phyloP scores from a whole-genome alignment of 345 rosid genomes.

The Populus ilicifolia region DNA sequence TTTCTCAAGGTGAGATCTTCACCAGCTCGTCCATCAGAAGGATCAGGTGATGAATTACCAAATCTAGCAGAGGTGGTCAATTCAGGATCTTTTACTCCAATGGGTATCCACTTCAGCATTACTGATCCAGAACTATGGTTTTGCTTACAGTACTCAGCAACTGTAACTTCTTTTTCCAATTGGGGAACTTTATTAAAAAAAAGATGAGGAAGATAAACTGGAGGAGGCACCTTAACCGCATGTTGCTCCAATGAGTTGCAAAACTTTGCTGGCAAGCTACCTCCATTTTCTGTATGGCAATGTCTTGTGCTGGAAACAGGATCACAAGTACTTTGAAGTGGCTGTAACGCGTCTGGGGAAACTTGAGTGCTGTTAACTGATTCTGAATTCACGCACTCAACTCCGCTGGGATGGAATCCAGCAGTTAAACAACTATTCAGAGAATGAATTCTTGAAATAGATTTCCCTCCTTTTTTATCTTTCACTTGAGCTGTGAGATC shows the following conservation, averaged over 20 bases:
- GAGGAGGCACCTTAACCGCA: slow-evolving; percentile 14
- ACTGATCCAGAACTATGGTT: slow-evolving; percentile 33
- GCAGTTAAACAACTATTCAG: slow-evolving; percentile 6
- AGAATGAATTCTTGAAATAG: slow-evolving; percentile 16
- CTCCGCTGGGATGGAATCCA: slow-evolving; percentile 10
- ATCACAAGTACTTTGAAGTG: slow-evolving; percentile 1
- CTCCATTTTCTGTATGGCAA: slow-evolving; percentile 10
- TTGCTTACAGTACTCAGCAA: slow-evolving; percentile 32
- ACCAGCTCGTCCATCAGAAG: slow-evolving; percentile 17
- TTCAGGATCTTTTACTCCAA: slow-evolving; percentile 29
- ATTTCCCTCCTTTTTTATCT: slow-evolving; percentile 11
- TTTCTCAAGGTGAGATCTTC: slow-evolving; percentile 21
- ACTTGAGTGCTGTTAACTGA: slow-evolving; percentile 19
- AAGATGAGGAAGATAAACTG: slow-evolving; percentile 35
- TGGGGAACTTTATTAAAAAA: slow-evolving; percentile 23
- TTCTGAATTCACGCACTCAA: slow-evolving; percentile 18
- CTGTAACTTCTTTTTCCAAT: slow-evolving; percentile 23
- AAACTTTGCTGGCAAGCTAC: slow-evolving; percentile 12
- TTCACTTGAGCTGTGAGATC: slow-evolving; percentile 11
- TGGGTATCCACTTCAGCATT: slow-evolving; percentile 50
- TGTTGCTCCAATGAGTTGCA: slow-evolving; percentile 18
- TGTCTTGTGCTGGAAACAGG: slow-evolving; percentile 13
- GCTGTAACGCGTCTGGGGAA: slow-evolving; percentile 12
- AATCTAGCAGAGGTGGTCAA: slow-evolving; percentile 13
- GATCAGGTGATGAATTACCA: slow-evolving; percentile 8